Evolutionary conservation across 441 rosid genomes (phyloP).

Genomic region (Syzygium malaccense): DNA sequence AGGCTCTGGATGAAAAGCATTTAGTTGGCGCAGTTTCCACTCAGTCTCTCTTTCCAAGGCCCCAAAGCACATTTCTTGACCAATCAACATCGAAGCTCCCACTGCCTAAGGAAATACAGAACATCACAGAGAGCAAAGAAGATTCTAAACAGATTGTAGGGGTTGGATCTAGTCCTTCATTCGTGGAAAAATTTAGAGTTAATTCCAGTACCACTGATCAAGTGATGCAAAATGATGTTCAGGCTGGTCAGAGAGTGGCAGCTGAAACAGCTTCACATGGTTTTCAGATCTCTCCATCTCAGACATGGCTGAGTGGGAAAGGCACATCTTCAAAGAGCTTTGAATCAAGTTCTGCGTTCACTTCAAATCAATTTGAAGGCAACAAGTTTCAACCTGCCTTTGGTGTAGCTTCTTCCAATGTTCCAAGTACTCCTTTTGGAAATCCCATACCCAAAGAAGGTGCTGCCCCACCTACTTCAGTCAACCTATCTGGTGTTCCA

Average conservation of each 20-base stretch:
- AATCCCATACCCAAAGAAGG: slow-evolving; percentile 33
- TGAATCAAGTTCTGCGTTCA: slow-evolving; percentile 16
- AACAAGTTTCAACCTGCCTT: slow-evolving; percentile 21
- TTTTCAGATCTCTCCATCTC: slow-evolving; percentile 27
- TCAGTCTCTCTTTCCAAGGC: slow-evolving; percentile 15
- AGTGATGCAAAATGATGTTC: slow-evolving; percentile 19
- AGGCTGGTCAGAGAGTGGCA: slow-evolving; percentile 23
- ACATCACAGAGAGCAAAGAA: slow-evolving; percentile 5
- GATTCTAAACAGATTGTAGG: slow-evolving; percentile 30
- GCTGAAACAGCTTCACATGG: slow-evolving; percentile 23
- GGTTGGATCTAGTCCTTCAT: slow-evolving; percentile 20
- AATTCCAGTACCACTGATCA: slow-evolving; percentile 17
- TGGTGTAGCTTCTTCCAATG: slow-evolving; percentile 20
- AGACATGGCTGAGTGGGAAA: slow-evolving; percentile 39
- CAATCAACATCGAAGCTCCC: slow-evolving; percentile 28
- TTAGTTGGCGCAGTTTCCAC: slow-evolving; percentile 26
- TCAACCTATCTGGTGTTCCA: slow-evolving; percentile 22
- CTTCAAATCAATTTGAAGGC: slow-evolving; percentile 23
- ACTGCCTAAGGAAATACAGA: slow-evolving; percentile 15
- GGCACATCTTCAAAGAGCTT: slow-evolving; percentile 17
- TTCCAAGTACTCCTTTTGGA: slow-evolving; percentile 26
- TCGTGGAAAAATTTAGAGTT: slow-evolving; percentile 22
- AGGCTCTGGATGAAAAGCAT: slow-evolving; percentile 12
- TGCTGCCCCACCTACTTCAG: slow-evolving; percentile 19
- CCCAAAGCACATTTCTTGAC: slow-evolving; percentile 28